Evolutionary conservation across 2,329 filamentous ascomycete genomes (phyloP).

Genomic region (Clarireedia sp.): DNA sequence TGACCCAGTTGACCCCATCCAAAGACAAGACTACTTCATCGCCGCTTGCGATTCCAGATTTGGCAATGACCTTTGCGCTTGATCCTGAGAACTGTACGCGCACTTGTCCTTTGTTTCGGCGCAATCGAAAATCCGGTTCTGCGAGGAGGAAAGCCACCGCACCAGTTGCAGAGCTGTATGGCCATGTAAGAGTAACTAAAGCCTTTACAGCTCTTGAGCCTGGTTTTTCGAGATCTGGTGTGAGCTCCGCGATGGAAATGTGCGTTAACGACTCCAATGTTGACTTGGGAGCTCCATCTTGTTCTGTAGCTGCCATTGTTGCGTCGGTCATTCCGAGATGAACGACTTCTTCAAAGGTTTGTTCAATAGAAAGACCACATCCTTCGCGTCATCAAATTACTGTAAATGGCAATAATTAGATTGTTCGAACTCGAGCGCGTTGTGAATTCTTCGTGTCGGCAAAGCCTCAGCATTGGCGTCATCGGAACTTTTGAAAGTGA

Average conservation of each 20-base stretch:
- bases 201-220: slow-evolving; percentile 50
- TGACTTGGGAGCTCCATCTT: background rate
- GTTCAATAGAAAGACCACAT: background rate
- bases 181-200: slow-evolving; percentile 81
- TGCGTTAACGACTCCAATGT: slow-evolving; percentile 25
- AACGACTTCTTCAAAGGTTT: background rate
- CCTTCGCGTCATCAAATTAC: background rate
- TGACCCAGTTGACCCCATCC: slow-evolving; percentile 56
- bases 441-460: slow-evolving; percentile 6
- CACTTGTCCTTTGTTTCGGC: slow-evolving; percentile 70
- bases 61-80: slow-evolving; percentile 61
- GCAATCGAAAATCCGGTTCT: slow-evolving; percentile 75
- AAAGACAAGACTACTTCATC: slow-evolving; percentile 66
- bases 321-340: background rate
- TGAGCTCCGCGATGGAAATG: slow-evolving; percentile 49
- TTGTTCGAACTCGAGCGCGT: slow-evolving; percentile 2
- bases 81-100: slow-evolving; percentile 66
- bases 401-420: background rate
- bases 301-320: background rate
- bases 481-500: background rate
- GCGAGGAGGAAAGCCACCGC: slow-evolving; percentile 73
- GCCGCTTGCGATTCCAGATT: slow-evolving; percentile 64
- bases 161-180: slow-evolving; percentile 70
- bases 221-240: slow-evolving; percentile 38
- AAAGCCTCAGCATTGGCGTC: slow-evolving; percentile 4